A percentile compares a stretch with the other conserved stretches of the same genome.
Conservation (phyloP, 345 rosid species). For the Arabis hirsuta region DNA sequence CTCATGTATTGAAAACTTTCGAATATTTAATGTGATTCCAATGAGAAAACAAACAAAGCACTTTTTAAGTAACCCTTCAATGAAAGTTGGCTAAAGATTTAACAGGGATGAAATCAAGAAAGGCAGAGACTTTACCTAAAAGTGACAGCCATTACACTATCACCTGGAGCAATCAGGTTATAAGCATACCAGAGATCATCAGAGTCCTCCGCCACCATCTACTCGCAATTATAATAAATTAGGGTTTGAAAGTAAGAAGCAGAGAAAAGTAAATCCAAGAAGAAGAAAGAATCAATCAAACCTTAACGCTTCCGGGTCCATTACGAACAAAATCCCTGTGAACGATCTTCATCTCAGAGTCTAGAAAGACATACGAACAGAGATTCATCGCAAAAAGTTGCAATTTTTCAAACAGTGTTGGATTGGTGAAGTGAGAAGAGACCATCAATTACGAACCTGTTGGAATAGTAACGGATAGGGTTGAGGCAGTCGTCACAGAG, state of each 20-base stretch:
- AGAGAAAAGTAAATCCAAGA: not conserved
- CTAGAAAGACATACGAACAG: constrained; percentile 4
- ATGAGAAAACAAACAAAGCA: not conserved
- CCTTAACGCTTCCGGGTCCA: constrained; percentile 94
- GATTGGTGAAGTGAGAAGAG: too few relatives aligned
- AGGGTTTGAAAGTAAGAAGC: not conserved
- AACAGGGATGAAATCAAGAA: not conserved
- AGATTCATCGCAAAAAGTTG: constrained; percentile 4
- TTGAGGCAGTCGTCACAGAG: too few relatives aligned
- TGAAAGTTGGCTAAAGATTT: not conserved
- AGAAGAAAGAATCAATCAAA: constrained; percentile 33
- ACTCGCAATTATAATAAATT: constrained; percentile 23
- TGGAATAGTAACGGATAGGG: too few relatives aligned
- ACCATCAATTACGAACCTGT: too few relatives aligned
- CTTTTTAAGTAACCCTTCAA: not conserved
- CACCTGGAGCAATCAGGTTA: constrained; percentile 76
- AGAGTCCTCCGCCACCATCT: constrained; percentile 82
- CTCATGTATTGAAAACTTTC: not conserved
- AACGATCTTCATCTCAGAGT: constrained; percentile 59
- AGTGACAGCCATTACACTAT: constrained; percentile 83
- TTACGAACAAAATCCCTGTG: constrained; percentile 54
- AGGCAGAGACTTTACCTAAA: constrained; percentile 58
- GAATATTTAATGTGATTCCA: constrained; percentile 4
- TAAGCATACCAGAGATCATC: constrained; percentile 96
- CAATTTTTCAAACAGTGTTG: too few relatives aligned